A percentile compares a stretch with the other conserved stretches of the same genome.
Evolutionary conservation across 169 alveolate species (phyloP).

Genomic region (Theileria equi): DNA sequence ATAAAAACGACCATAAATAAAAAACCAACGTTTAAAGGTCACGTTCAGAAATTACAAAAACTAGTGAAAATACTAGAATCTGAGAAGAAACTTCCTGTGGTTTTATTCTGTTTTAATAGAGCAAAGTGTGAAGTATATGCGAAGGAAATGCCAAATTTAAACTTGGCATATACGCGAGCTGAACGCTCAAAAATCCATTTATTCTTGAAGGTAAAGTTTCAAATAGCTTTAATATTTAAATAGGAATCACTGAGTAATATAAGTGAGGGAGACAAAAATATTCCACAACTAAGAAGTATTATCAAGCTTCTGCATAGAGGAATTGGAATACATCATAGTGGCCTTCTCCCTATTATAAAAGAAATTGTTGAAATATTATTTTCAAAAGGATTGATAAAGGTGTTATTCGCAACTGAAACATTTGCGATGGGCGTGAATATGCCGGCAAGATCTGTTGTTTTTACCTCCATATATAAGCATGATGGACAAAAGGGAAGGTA

Average conservation of each 20-base stretch:
- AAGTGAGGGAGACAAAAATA: conserved; percentile 81
- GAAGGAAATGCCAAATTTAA: conserved; percentile 76
- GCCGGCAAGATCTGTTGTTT: conserved; percentile 98
- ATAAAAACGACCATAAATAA: conserved; percentile 18
- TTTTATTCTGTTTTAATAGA: conserved; percentile 92
- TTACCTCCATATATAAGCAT: conserved; percentile 89
- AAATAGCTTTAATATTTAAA: neutral
- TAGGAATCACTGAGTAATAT: conserved; percentile 78
- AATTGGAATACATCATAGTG: conserved; percentile 98
- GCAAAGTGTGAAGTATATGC: conserved; percentile 88
- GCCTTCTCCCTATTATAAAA: conserved; percentile 94
- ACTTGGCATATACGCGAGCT: conserved; percentile 73
- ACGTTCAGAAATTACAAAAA: conserved; percentile 79
- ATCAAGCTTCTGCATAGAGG: conserved; percentile 87
- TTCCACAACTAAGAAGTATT: conserved; percentile 85
- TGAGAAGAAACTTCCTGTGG: conserved; percentile 90
- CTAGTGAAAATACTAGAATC: conserved; percentile 72
- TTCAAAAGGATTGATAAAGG: conserved; percentile 92
- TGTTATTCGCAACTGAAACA: conserved; percentile 97
- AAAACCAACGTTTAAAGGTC: conserved; percentile 70
- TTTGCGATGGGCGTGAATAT: conserved; percentile 99
- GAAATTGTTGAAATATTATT: conserved; percentile 97
- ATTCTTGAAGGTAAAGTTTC: conserved; percentile 67
- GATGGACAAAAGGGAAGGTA: conserved; percentile 87
- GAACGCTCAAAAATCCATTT: conserved; percentile 83